Percentiles rank a stretch among this genome's conserved stretches.
Evolutionary conservation across 176 grass and related monocot species (phyloP).

Genomic region (Melocanna baccifera): DNA sequence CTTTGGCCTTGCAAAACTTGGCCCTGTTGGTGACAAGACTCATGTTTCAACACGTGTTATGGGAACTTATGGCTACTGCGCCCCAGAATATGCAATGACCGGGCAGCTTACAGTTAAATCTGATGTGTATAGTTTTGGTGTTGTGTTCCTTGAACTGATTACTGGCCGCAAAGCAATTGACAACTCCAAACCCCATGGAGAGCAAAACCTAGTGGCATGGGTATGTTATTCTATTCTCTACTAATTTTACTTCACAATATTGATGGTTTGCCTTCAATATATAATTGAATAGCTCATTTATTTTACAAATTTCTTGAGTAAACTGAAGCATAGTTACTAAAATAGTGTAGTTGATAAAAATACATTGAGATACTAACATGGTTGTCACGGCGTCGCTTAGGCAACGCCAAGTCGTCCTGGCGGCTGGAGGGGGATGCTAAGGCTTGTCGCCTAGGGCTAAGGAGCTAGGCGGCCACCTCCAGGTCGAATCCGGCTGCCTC

Average conservation of each 20-base stretch:
- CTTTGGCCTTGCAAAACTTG: slow-evolving; percentile 89
- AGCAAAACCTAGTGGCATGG: slow-evolving; percentile 90
- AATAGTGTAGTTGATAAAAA: background rate
- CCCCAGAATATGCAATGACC: slow-evolving; percentile 93
- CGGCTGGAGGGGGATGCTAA: too few species aligned
- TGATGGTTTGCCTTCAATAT: background rate
- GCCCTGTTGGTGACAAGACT: slow-evolving; percentile 88
- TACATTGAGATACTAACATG: background rate
- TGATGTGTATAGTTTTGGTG: slow-evolving; percentile 92
- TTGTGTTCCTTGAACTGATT: slow-evolving; percentile 91
- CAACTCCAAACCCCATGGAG: slow-evolving; percentile 61
- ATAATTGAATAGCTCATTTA: background rate
- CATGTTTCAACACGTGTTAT: slow-evolving; percentile 92
- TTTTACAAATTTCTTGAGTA: background rate
- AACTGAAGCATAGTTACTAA: background rate
- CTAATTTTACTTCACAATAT: slow-evolving; percentile 20
- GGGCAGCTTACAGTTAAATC: slow-evolving; percentile 88
- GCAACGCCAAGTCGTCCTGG: too few species aligned
- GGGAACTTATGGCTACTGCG: slow-evolving; percentile 92
- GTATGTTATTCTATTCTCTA: slow-evolving; percentile 46
- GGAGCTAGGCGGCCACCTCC: too few species aligned
- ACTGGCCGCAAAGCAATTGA: slow-evolving; percentile 89
- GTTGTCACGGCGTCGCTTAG: too few species aligned
- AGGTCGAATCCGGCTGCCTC: too few species aligned
- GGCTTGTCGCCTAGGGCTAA: too few species aligned